Base-by-base conservation (phyloP, 495 filamentous ascomycete genomes). In the Aspergillus olivimuriae region DNA sequence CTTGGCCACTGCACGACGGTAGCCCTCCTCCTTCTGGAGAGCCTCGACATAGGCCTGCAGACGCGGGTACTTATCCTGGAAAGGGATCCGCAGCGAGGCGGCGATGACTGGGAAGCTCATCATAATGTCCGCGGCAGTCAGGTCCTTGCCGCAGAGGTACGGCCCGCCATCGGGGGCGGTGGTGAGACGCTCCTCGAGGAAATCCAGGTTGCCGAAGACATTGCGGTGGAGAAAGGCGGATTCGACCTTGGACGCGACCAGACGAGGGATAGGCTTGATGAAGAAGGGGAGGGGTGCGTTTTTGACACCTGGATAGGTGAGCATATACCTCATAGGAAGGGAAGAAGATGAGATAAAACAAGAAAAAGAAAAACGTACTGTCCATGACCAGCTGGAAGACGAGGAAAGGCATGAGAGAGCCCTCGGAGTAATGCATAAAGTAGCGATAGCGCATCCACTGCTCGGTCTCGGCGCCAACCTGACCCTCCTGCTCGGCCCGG, bases 391-490 rank as follows among this genome's bases (percentile, higher is more conserved):
- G 46, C 10, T 65, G 61, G 39, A 84, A 63, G 10, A 89, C 57
- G 51, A 87, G 43, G 45, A 78, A 75, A 2, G 76, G 67, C 87
- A 92, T 91, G 48, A 94, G 60, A 48, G 71, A 83, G 17, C 87
- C 87, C 61, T 96, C 89, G 8, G 76, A 70, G 63, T 89, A 95
- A 58, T 95, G 84, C 73, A 94, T 76, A 46, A 75, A 80, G 64
- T 86, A 86, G 53, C 84, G 77, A 65, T 83, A 86, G 23, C 84
- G 74, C 61, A 84, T 62, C 83, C 84, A 91, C 51, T 75, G 70
- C 63, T 88, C 84, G 2, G 75, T 83, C 70, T 89, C 87, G 4
- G 73, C 80, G 14, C 82, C 83, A 33, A 82, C 64, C 44, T 72
- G 47, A 11, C 72, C 73, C 28, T 76, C 72, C 24, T 53, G 47